A percentile compares a stretch with the other conserved stretches of the same genome.
Evolutionary conservation across 805 yeast genomes (phyloP).

Genomic region (Pichia kluyveri): DNA sequence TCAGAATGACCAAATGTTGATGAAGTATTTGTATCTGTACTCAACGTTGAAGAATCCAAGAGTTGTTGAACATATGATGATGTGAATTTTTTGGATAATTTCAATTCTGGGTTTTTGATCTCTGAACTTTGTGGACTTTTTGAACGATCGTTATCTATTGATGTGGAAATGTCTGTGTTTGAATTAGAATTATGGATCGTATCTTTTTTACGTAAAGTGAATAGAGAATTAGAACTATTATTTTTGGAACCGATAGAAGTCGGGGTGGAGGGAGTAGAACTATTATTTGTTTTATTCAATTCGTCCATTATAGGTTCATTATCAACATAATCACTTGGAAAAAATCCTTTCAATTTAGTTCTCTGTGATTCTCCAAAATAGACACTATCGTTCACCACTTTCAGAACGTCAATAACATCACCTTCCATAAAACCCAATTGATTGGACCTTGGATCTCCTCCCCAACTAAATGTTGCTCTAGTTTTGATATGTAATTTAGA

Average conservation of each 20-base stretch:
- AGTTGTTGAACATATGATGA: conserved; percentile 20
- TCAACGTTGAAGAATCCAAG: conserved; percentile 21
- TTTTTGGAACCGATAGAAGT: neutral
- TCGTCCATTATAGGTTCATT: conserved; percentile 40
- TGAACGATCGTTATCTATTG: neutral
- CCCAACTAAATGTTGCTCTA: conserved; percentile 80
- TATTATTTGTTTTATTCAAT: neutral
- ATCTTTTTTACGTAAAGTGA: conserved; percentile 4
- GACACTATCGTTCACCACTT: conserved; percentile 83
- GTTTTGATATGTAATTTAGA: conserved; percentile 17
- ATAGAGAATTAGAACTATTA: conserved; percentile 1
- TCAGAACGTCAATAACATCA: conserved; percentile 72
- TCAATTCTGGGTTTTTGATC: neutral
- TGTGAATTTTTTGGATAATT: conserved; percentile 8
- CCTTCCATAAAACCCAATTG: conserved; percentile 94
- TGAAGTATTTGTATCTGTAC: conserved; percentile 25
- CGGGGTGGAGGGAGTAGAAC: neutral
- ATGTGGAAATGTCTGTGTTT: conserved; percentile 4
- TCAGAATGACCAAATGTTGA: conserved; percentile 52
- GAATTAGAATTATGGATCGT: conserved; percentile 7
- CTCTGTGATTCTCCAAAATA: conserved; percentile 79
- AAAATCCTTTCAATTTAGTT: conserved; percentile 74
- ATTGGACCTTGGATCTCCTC: conserved; percentile 72
- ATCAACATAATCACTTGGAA: conserved; percentile 83
- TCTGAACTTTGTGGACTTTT: neutral